Base-by-base conservation (phyloP, 2,329 filamentous ascomycete genomes). In the Verruconis gallopava region DNA sequence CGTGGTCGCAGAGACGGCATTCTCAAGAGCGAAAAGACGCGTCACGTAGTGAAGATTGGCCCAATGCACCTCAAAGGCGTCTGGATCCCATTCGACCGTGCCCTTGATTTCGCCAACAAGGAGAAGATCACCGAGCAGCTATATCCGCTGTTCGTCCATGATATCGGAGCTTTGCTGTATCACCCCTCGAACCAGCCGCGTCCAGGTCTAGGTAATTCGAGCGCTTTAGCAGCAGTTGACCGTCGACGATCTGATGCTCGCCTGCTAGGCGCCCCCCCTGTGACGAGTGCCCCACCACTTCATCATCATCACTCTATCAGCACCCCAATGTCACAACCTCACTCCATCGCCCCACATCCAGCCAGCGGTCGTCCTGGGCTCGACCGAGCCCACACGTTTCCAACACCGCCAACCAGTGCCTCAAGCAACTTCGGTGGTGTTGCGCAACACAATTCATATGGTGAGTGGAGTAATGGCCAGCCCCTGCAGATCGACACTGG, bases 61-160 rank as follows among this genome's bases (percentile, higher is more conserved):
- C 91, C 91, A 3, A 98, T 98, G 91, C 91, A 96, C 59, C 67
- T 98, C 35, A 98, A 98, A 67, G 91, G 91, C 55, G 88, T 94
- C 50, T 94, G 88, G 86, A 98, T 98, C 55, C 91, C 91, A 2
- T 96, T 93, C 54, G 91, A 96, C 53, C 81, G 91, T 50, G 91
- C 91, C n/a, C 68, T 98, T 42, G 91, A 96, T 54, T 96, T 98
- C 59, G 91, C 91, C 50, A 98, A 98, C 68, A 96, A 95, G 72
- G 91, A 98, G 64, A 96, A 96, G 67, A 98, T 96, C 49, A 96
- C 91, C 0, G 89, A 96, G 63, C 68, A 88, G 37, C 67, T 96
- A 42, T 98, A 96, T 61, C 91, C 91, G 40, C 70, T 98, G 38
- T 98, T 98, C 59, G 91, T 96, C 30, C 88, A 96, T 63, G 93